phyloP scores from a whole-genome alignment of 2,329 filamentous ascomycete genomes.

The Fusarium liriodendri region DNA sequence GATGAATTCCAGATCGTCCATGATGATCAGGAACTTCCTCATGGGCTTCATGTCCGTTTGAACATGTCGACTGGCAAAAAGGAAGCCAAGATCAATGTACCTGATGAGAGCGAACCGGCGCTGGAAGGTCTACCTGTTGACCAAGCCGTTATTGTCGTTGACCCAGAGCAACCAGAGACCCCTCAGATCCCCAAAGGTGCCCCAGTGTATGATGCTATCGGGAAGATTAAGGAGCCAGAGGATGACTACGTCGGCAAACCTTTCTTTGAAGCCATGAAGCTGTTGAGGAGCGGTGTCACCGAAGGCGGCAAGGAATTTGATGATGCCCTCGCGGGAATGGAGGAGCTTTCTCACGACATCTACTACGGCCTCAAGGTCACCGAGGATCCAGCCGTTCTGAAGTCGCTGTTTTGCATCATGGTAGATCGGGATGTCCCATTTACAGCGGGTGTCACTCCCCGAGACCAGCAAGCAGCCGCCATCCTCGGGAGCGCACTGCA shows the following conservation, averaged over 20 bases:
- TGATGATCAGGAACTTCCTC: constrained; percentile 73
- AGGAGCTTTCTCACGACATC: constrained; percentile 74
- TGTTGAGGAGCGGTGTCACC: constrained; percentile 58
- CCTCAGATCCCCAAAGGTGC: constrained; percentile 59
- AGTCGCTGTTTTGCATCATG: constrained; percentile 69
- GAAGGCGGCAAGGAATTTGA: constrained; percentile 53
- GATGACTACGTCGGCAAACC: constrained; percentile 47
- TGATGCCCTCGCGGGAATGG: constrained; percentile 66
- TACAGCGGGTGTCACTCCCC: constrained; percentile 45
- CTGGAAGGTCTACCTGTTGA: constrained; percentile 65
- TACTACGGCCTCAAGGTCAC: constrained; percentile 75
- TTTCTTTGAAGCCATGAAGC: constrained; percentile 57
- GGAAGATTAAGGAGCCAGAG: constrained; percentile 66
- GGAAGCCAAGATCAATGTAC: constrained; percentile 74
- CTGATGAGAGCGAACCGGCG: constrained; percentile 59
- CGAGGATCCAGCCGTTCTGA: constrained; percentile 64
- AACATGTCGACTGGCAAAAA: constrained; percentile 72
- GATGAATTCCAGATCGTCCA: constrained; percentile 72
- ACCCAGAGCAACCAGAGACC: constrained; percentile 53
- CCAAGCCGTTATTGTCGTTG: constrained; percentile 65
- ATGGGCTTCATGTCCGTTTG: constrained; percentile 73
- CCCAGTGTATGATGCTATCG: constrained; percentile 67
- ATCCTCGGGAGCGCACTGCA: constrained; percentile 69
- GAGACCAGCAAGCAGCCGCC: constrained; percentile 65
- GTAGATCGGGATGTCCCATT: constrained; percentile 42